These are phyloP conservation scores for Trypanosoma conorhini DNA, from an alignment of 208 protist species.

Conservation along the genomic window DNA sequence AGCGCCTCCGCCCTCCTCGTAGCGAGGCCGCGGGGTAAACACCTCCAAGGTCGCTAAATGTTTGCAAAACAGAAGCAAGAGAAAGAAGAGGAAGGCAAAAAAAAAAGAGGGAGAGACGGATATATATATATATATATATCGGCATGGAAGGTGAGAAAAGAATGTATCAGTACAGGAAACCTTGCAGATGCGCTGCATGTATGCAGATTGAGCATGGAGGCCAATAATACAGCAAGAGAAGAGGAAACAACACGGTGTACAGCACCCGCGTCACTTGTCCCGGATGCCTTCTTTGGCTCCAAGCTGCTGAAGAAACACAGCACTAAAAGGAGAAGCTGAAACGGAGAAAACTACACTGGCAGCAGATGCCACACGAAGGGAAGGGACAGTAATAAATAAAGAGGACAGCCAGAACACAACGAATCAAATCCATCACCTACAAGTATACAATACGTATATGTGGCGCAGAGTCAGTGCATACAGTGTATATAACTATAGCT, in stretches of 20 bases:
- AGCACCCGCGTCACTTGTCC: background rate
- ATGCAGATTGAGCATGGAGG: too few relatives aligned
- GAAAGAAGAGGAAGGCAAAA: background rate
- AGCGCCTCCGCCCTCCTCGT: background rate
- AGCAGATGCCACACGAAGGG: background rate
- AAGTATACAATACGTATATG: background rate
- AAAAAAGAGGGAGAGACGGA: background rate
- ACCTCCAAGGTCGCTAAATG: background rate
- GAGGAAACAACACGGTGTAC: background rate
- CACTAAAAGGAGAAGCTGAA: background rate
- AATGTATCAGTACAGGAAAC: too few relatives aligned
- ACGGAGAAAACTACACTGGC: background rate
- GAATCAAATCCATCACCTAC: background rate
- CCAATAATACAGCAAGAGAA: too few relatives aligned
- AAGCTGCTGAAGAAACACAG: background rate
- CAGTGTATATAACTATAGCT: background rate
- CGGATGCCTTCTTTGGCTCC: background rate
- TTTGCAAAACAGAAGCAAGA: background rate
- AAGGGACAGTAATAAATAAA: background rate
- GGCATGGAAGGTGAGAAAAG: too few relatives aligned
- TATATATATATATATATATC: conserved; percentile 1
- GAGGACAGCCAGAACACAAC: background rate
- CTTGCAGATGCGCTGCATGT: too few relatives aligned
- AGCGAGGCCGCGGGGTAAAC: background rate
- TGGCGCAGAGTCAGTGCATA: background rate